Evolutionary conservation across 768 basidiomycete genomes (phyloP), one percentile per base, ranked within the genome.

Genomic region (Hydnomerulius pinastri): DNA sequence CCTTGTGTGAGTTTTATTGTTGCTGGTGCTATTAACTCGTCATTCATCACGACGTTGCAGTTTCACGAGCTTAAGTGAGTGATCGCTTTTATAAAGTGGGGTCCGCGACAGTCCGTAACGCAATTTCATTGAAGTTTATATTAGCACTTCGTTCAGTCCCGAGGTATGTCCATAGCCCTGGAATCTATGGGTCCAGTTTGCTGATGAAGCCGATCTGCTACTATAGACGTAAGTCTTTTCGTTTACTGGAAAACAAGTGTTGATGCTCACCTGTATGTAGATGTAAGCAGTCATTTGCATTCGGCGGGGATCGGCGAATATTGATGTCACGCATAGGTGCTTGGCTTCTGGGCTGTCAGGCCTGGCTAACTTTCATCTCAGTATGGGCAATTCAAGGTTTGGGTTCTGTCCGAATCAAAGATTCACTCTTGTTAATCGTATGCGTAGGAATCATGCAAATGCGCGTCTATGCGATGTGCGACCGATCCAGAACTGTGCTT

Each of bases 401-500:
- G 29, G n/a, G 28, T 3, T 13, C 20, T n/a, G 29, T 13, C 13
- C 4, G 6, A 4, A 32, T 11, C 25, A 6, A 29, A 15, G 10
- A 6, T 15, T 18, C 2, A 6, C 6, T 18, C 9, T 17, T 17
- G 13, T 20, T n/a, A 13, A 32, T 20, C 9, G 6, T 30, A 11
- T 20, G 18, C 9, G 24, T 20, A 44, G 43, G 21, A 37, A 48
- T 39, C n/a, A 48, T 48, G 47, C 47, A 48, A 39, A 13, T 48
- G 27, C 47, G 47, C 11, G 37, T 48, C 24, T 48, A 48, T 29
- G 47, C 47, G n/a, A 48, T 48, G 47, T 41, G 18, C 23, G 15
- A 39, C 11, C 33, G 15, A 28, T 38, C 47, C 13, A 48, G 28
- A 32, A 30, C 15, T 11, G 37, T 48, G 15, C 33, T 46, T 17